Evolutionary conservation across 2,329 filamentous ascomycete species (phyloP), one percentile per base, ranked within the genome.

Genomic region (Teratosphaeria zuluensis): DNA sequence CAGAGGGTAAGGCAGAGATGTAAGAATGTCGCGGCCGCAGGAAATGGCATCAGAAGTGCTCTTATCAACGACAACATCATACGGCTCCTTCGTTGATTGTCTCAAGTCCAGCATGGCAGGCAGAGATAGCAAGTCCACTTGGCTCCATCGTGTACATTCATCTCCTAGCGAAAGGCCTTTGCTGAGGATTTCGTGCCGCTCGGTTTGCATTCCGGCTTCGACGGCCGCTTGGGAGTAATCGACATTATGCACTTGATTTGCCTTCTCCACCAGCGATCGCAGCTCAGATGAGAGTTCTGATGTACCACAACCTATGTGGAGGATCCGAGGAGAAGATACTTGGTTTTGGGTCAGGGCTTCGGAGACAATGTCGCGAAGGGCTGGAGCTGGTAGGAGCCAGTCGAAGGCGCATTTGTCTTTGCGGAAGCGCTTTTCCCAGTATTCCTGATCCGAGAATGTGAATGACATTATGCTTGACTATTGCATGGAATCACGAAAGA

Each of bases 1-100:
- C 16, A 66, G 58, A 1, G 62, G 61, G 46, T 66, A 66, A 1
- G 64, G 63, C 1, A 66, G 54, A 32, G 56, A 57, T n/a, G 64
- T 56, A 7, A 48, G 48, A 21, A 62, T n/a, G 24, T 63, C 57
- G 19, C 53, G 56, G 2, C 64, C 64, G 32, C 63, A 65, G 11
- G 63, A 56, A 32, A 66, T 66, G 31, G 60, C 62, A 46, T 66
- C 64, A 55, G 59, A 62, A 3, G 64, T 65, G 55, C 61, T 63
- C 46, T 66, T 66, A 58, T 66, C 64, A 12, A 65, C 58, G 1
- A 66, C 54, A 9, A 65, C 2, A 31, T 66, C 61, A 51, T 61
- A 66, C 2, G 65, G 55, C 24, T 21, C 16, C 16, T 48, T 11
- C 51, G 2, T 31, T 4, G 14, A 31, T 31, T 3, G 6, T 16